Evolutionary conservation across 495 filamentous ascomycete species (phyloP), one percentile per base, ranked within the genome.

Genomic region (Delitschia confertaspora): DNA sequence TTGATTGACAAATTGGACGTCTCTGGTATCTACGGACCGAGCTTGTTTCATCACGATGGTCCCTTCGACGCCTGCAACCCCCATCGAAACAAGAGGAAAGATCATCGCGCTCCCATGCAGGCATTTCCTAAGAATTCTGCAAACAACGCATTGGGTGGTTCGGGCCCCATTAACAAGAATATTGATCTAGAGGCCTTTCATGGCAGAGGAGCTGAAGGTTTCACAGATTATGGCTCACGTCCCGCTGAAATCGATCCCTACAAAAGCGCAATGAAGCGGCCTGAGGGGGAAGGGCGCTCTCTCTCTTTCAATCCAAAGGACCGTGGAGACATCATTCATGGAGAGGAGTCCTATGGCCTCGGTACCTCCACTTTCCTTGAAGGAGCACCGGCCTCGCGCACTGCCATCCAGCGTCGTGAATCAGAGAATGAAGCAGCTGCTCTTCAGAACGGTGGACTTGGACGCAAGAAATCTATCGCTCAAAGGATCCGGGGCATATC

Each of bases 31-130:
- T 95, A 93, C 59, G 91, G 93, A 31, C 83, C 86, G 46, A 91
- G 91, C 60, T 72, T 96, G 60, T 95, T 99, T 65, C 93, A 99
- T 48, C 93, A 99, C 60, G 93, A 99, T 60, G 93, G 93, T 18
- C 93, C 93, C 6, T 99, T 95, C 55, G 93, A 99, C 66, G 93
- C 93, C 11, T 91, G 88, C 64, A 95, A 95, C 54, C 89, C 93
- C 4, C 82, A 91, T 61, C 83, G 93, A 46, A 99, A 99, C 60
- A 79, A 85, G 35, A 85, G 83, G 55, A 84, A 82, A 38, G 74
- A 80, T 48, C 75, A 79, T 42, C 79, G 83, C 21, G 87, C 91
- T 9, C 93, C 93, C 2, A 94, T 99, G 85, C 81, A 95, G 60
- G 93, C 93, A 4, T 99, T 96, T 65, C 87, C 93, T 14, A 79